Evolutionary conservation across 495 filamentous ascomycete genomes (phyloP).

Genomic region (Neurospora sp.): DNA sequence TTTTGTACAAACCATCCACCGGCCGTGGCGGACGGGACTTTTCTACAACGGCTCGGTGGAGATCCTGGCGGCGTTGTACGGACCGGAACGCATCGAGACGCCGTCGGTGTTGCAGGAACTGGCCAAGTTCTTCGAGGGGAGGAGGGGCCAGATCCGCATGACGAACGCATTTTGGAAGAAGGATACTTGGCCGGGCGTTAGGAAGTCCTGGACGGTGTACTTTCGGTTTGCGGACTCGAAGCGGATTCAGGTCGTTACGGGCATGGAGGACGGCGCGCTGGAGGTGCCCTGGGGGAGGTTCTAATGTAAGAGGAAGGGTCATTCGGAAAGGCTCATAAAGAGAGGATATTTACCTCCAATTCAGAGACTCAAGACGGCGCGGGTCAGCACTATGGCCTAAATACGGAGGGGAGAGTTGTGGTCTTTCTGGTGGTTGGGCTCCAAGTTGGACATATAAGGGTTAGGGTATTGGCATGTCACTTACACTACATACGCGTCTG

Average conservation of each 20-base stretch:
- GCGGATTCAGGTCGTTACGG: slow-evolving; percentile 16
- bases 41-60: slow-evolving; percentile 6
- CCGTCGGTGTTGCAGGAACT: slow-evolving; percentile 14
- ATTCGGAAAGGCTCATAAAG: background rate
- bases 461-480: background rate
- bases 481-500: background rate
- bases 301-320: background rate
- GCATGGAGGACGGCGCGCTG: slow-evolving; percentile 20
- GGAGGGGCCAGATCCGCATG: slow-evolving; percentile 17
- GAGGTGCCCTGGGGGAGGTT: slow-evolving; percentile 16
- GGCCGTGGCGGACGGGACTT: slow-evolving; percentile 6
- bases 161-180: slow-evolving; percentile 15
- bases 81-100: slow-evolving; percentile 11
- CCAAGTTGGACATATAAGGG: background rate
- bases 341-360: background rate
- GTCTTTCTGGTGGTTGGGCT: background rate
- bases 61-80: slow-evolving; percentile 17
- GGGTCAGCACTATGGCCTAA: background rate
- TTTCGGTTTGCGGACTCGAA: slow-evolving; percentile 14
- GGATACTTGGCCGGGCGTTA: slow-evolving; percentile 14
- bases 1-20: background rate
- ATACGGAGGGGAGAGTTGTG: background rate
- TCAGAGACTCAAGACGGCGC: background rate
- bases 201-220: slow-evolving; percentile 19
- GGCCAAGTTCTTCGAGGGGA: slow-evolving; percentile 12